Percentiles rank a stretch among this genome's conserved stretches.
These are phyloP conservation scores for Pythium phragmitis DNA, from an alignment of 352 stramenopile genomes.

Conservation along the genomic window DNA sequence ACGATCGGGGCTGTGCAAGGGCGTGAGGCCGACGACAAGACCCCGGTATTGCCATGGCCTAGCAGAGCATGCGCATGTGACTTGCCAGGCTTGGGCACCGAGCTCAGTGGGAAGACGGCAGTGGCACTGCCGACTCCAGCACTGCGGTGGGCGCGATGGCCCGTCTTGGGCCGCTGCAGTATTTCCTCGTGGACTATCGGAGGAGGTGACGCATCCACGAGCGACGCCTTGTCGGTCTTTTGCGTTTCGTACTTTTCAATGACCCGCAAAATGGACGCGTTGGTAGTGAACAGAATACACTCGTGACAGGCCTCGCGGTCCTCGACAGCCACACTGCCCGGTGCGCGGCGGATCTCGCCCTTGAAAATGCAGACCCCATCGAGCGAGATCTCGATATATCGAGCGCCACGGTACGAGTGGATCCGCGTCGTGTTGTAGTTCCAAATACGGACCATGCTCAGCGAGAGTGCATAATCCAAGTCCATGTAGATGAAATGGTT, in stretches of 20 bases:
- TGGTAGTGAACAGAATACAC: slow-evolving; percentile 85
- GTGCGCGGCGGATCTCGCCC: slow-evolving; percentile 70
- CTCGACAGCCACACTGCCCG: slow-evolving; percentile 49
- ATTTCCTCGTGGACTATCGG: background rate
- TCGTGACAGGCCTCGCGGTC: slow-evolving; percentile 70
- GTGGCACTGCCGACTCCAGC: slow-evolving; percentile 11
- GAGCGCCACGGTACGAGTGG: slow-evolving; percentile 67
- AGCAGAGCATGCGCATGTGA: slow-evolving; percentile 16
- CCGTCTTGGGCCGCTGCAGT: slow-evolving; percentile 53
- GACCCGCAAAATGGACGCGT: slow-evolving; percentile 62
- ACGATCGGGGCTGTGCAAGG: slow-evolving; percentile 66
- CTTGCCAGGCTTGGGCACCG: slow-evolving; percentile 42
- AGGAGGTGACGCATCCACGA: background rate
- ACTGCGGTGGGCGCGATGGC: slow-evolving; percentile 39
- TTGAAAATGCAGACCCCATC: slow-evolving; percentile 75
- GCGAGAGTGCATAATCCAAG: slow-evolving; percentile 68
- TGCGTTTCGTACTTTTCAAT: slow-evolving; percentile 85
- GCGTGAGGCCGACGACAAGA: slow-evolving; percentile 19
- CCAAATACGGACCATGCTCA: slow-evolving; percentile 86
- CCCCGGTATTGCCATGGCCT: background rate
- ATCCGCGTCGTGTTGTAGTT: slow-evolving; percentile 89
- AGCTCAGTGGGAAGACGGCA: slow-evolving; percentile 34
- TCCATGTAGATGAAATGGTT: slow-evolving; percentile 83
- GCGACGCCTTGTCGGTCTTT: slow-evolving; percentile 20
- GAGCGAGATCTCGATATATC: slow-evolving; percentile 63